Evolutionary conservation across 1,284 basidiomycete species (phyloP), one percentile per base, ranked within the genome.

Genomic region (Prillingera fragicola): DNA sequence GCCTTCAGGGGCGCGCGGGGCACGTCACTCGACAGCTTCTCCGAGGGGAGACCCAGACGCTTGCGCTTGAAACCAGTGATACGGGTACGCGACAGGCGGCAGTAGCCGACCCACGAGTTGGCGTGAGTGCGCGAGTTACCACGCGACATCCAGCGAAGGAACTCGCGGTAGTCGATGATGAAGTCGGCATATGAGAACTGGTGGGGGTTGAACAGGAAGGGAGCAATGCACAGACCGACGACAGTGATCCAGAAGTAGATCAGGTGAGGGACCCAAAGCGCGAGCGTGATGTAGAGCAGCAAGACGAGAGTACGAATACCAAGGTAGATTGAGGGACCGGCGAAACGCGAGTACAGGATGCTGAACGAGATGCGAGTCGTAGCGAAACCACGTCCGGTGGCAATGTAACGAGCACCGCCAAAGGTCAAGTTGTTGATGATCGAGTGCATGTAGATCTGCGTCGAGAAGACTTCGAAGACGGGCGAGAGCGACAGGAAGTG

Each of bases 31-130:
- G 89, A 90, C 22, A 95, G 77, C 71, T 94, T 94, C 72, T 95
- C 91, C 1, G 90, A 94, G 6, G 91, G 91, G 59, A 89, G 83
- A 12, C 91, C 91, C 2, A 96, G 79, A 59, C 82, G 82, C 79
- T 96, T 94, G 76, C 87, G 88, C 80, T 95, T 96, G 81, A 90
- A 95, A 27, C 91, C 91, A 33, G 91, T 96, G 65, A 96, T 91
- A 79, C 89, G 85, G 9, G 91, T 96, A 49, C 91, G 80, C 25
- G 88, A 89, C 44, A 96, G 75, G 47, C 91, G 85, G 69, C 91
- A 96, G 73, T 95, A 96, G 0, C 91, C 91, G 54, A 95, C 92
- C 91, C 91, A 96, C 5, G 90, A 94, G 72, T 94, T 96, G 63
- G 81, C 86, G 72, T 95, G 91, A n/a, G 88, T 87, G 18, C 88